Percentiles rank a stretch among this genome's conserved stretches.
Evolutionary conservation across 345 rosid species (phyloP).

Genomic region (Brassica cretica): DNA sequence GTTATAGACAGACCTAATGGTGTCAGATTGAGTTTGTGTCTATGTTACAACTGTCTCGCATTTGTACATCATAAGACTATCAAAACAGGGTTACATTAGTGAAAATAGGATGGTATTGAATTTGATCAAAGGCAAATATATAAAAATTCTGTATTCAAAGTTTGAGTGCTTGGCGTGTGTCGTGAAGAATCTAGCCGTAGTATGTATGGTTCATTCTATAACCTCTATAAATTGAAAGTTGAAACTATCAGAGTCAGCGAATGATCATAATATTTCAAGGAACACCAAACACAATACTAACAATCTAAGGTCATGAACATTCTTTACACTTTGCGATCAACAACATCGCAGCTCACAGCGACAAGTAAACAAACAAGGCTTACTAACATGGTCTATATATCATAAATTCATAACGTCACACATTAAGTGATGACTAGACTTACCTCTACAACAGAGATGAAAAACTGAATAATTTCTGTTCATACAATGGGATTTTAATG

Average conservation of each 20-base stretch:
- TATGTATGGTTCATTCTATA: not conserved
- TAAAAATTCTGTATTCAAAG: not conserved
- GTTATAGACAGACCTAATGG: not conserved
- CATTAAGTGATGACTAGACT: too few relatives aligned
- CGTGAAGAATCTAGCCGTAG: not conserved
- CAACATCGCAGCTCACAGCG: too few relatives aligned
- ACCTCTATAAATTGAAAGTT: not conserved
- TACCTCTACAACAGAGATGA: too few relatives aligned
- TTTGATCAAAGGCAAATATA: not conserved
- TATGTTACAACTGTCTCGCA: constrained; percentile 14
- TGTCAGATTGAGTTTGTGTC: constrained; percentile 21
- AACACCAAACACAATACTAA: not conserved
- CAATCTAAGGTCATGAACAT: not conserved
- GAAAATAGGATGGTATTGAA: not conserved
- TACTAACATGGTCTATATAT: too few relatives aligned
- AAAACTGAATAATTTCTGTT: too few relatives aligned
- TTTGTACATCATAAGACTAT: constrained; percentile 8
- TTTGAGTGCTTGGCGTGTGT: not conserved
- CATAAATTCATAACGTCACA: too few relatives aligned
- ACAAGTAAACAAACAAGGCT: too few relatives aligned
- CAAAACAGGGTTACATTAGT: not conserved
- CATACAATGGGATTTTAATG: not conserved
- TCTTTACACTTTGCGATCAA: not conserved
- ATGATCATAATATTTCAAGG: not conserved
- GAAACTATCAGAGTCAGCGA: not conserved